Evolutionary conservation across 305 asterid species (phyloP).

Genomic region (Andrographis paniculata): DNA sequence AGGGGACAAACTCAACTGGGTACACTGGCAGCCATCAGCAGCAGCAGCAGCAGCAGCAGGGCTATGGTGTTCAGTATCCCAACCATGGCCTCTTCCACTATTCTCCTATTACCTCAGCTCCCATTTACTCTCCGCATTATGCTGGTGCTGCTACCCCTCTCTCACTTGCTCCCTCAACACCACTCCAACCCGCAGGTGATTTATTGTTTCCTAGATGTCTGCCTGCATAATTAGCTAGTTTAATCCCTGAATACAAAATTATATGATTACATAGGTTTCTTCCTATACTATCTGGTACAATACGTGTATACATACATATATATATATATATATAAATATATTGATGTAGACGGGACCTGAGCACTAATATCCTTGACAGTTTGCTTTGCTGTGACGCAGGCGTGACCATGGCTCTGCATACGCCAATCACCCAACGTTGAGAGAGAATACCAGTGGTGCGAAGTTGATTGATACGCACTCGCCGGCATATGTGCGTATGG

Average conservation of each 20-base stretch:
- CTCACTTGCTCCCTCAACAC: conserved; percentile 67
- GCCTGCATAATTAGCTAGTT: too few species aligned
- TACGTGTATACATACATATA: background rate
- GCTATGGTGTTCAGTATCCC: conserved; percentile 74
- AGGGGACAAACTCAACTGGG: conserved; percentile 43
- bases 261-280: too few species aligned
- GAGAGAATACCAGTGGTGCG: conserved; percentile 30
- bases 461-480: conserved; percentile 11
- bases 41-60: conserved; percentile 4
- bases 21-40: conserved; percentile 38
- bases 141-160: conserved; percentile 51
- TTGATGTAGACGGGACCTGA: background rate
- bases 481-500: conserved; percentile 66
- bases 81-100: conserved; percentile 71
- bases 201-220: too few species aligned
- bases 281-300: too few species aligned
- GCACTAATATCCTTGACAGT: conserved; percentile 88
- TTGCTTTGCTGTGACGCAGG: conserved; percentile 98
- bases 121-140: conserved; percentile 65
- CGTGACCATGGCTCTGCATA: conserved; percentile 55
- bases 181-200: conserved; percentile 70
- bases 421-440: conserved; percentile 71
- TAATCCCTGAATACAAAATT: too few species aligned
- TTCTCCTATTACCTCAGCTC: conserved; percentile 45
- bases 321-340: background rate